phyloP scores from a whole-genome alignment of 225 moss, liverwort and hornwort species.

The Sphagnum contortum region DNA sequence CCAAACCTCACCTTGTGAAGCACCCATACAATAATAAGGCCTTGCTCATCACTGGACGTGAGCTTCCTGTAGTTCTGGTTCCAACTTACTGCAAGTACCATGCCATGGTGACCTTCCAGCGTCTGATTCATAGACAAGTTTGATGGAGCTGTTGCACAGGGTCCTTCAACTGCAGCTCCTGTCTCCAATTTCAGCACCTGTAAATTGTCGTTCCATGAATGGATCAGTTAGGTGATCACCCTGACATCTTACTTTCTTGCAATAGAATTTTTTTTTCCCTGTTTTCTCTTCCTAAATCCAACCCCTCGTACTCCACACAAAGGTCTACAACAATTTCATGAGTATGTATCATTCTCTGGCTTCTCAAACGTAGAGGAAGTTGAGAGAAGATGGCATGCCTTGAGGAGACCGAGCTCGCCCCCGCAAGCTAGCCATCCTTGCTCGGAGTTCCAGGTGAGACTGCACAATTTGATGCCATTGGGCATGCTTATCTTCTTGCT shows the following conservation, averaged over 20 bases:
- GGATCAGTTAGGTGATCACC: too few species aligned
- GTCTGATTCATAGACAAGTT: constrained; percentile 96
- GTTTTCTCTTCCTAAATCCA: too few species aligned
- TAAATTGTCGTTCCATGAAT: too few species aligned
- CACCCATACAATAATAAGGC: constrained; percentile 94
- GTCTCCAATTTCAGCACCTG: constrained; percentile 80
- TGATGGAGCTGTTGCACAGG: constrained; percentile 29
- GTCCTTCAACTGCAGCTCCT: constrained; percentile 26
- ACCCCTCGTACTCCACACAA: too few species aligned
- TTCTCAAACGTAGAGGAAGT: not conserved
- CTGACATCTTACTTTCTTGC: too few species aligned
- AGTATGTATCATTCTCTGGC: too few species aligned
- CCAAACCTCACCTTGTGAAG: constrained; percentile 59
- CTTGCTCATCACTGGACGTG: constrained; percentile 80
- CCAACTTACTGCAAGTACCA: constrained; percentile 69
- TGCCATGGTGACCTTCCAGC: constrained; percentile 85
- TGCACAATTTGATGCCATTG: constrained; percentile 61
- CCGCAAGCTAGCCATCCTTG: constrained; percentile 98
- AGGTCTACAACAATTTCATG: too few species aligned
- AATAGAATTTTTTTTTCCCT: too few species aligned
- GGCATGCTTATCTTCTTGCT: constrained; percentile 97
- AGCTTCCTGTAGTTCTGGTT: constrained; percentile 94
- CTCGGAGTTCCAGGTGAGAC: constrained; percentile 81
- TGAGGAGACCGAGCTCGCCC: constrained; percentile 83
- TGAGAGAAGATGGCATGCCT: constrained; percentile 24